These are phyloP conservation scores for Zea mays DNA, from an alignment of 176 grass and related monocot genomes.

Conservation along the genomic window DNA sequence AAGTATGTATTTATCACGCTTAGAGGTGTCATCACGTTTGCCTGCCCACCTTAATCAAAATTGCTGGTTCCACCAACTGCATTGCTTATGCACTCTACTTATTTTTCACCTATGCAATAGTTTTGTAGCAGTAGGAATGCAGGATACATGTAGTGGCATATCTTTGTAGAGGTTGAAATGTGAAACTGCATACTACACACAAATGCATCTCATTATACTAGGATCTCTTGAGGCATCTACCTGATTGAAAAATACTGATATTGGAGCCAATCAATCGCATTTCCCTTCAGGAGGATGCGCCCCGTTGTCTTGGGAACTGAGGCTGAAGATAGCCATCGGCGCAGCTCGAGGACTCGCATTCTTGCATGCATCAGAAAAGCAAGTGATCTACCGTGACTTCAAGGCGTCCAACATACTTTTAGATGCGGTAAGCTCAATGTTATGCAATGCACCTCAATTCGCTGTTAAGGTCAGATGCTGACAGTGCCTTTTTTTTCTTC, in stretches of 20 bases:
- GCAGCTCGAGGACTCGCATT: slow-evolving; percentile 74
- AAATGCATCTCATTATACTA: background rate
- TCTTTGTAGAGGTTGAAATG: background rate
- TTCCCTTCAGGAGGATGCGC: slow-evolving; percentile 49
- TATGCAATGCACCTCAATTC: background rate
- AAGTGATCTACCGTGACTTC: slow-evolving; percentile 79
- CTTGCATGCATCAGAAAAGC: slow-evolving; percentile 76
- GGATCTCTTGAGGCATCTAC: background rate
- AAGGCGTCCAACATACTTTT: slow-evolving; percentile 83
- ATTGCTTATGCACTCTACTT: background rate
- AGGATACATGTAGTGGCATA: background rate
- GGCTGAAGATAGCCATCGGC: slow-evolving; percentile 65
- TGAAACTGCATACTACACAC: background rate
- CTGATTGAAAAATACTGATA: slow-evolving; percentile 22
- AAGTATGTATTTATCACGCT: too few species aligned
- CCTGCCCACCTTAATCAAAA: too few species aligned
- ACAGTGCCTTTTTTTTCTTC: background rate
- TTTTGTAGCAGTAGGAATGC: background rate
- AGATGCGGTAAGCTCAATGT: slow-evolving; percentile 51
- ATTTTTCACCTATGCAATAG: background rate
- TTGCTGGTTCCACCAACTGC: too few species aligned
- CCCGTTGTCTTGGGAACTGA: slow-evolving; percentile 56
- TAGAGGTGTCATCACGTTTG: too few species aligned
- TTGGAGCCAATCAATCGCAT: too few species aligned
- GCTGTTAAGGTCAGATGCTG: background rate